Evolutionary conservation across 345 rosid species (phyloP), one percentile per base, ranked within the genome.

Genomic region (Sonneratia caseolaris): DNA sequence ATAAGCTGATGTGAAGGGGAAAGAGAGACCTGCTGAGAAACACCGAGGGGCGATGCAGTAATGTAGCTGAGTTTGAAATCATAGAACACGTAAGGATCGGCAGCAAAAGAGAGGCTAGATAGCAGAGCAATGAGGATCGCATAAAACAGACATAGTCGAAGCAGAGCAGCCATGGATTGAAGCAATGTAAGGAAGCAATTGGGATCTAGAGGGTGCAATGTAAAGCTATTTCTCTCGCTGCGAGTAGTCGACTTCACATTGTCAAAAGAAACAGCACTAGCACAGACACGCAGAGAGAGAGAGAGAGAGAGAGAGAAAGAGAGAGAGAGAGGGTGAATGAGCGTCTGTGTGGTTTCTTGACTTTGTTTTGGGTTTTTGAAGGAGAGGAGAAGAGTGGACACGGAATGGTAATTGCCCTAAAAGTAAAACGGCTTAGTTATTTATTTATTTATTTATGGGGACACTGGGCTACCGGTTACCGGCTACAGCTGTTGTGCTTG

Each of bases 21-120:
- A 53, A 56, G 32, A 61, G 62, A 36, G 68, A 91, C 99, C 97
- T 83, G 89, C 71, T 94, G 97, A 83, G 93, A 88, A 79, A 85
- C 86, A 69, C 96, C 97, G 9, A 94, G 85, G 74, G 97, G 99
- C 66, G 97, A 90, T 38, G 79, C 89, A 4, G 89, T 90, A 65
- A 80, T 81, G 80, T 92, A 94, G 49, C 97, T 79, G 68, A 92
- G 51, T 57, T 79, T 82, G 74, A 87, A 85, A 35, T 85, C 86
- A 73, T 74, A 90, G 36, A 73, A 77, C 59, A 82, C 82, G 71
- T 38, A 77, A 16, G 96, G 96, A 79, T 91, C 99, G 0, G 73
- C 92, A 2, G 91, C 92, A 42, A 84, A 71, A 76, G 84, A 80
- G 70, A 77, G 68, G 21, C 38, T 76, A 4, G 80, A 81, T 72